Conservation (phyloP, 768 basidiomycete genomes). For the Pleurotus cornucopiae region DNA sequence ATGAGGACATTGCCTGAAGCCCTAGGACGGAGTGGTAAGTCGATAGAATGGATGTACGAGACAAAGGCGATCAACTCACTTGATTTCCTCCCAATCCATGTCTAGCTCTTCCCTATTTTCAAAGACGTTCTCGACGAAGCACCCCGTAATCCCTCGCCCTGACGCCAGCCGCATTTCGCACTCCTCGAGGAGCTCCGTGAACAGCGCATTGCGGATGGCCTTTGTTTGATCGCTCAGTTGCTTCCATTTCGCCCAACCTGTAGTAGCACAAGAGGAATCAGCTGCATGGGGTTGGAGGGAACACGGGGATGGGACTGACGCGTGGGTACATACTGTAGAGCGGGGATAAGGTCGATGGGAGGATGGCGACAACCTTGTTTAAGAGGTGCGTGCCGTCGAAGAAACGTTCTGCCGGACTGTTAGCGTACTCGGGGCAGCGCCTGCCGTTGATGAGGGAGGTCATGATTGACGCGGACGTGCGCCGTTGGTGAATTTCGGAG, state of each 20-base stretch:
- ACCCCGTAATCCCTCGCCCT: not conserved
- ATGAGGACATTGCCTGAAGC: not conserved
- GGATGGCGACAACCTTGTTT: not conserved
- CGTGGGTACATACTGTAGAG: constrained; percentile 13
- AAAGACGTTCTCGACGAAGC: not conserved
- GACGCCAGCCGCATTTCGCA: not conserved
- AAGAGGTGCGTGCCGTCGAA: constrained; percentile 5
- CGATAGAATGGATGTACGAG: not conserved
- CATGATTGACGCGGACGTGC: constrained; percentile 14
- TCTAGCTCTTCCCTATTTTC: not conserved
- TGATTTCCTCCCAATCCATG: not conserved
- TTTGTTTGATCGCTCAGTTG: not conserved
- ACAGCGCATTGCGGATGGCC: not conserved
- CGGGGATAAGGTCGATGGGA: constrained; percentile 14
- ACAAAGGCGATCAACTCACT: not conserved
- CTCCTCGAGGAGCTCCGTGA: not conserved
- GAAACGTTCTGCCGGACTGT: constrained; percentile 1
- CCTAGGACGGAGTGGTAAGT: not conserved
- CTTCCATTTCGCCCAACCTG: constrained; percentile 12
- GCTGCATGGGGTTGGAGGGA: not conserved
- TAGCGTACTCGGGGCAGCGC: constrained; percentile 12
- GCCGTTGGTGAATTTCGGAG: constrained; percentile 12
- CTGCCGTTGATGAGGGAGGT: constrained; percentile 14
- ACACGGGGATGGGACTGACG: constrained; percentile 12
- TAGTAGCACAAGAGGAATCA: too few species aligned